Evolutionary conservation across 352 stramenopile species (phyloP), one percentile per base, ranked within the genome.

Genomic region (Bremia lactucae): DNA sequence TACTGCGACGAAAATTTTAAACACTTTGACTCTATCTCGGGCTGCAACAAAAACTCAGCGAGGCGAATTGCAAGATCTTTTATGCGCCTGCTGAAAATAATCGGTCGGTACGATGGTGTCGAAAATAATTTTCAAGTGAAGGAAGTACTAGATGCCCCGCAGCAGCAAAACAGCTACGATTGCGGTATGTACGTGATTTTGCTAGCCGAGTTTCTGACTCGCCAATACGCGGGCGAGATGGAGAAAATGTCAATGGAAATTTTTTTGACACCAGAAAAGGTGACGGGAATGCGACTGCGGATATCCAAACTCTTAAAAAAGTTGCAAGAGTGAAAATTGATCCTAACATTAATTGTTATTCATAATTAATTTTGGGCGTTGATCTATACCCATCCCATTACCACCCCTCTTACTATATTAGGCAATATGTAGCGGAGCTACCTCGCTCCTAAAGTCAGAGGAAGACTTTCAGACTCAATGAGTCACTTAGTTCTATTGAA

Each of bases 131-230:
- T 46, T 2, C 33, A 9, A 40, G 54, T 79, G 19, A 37, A 53
- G 39, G 65, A 72, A 16, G 59, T 62, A 15, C 36, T 11, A 6
- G 53, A 78, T 7, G 46, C 62, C 13, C 70, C 76, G 20, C 79
- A 92, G 61, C 79, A 92, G 41, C 49, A 52, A 25, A 92, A 92
- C 39, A 65, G 72, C 15, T 87, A 79, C 52, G 76, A 92, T 49
- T 92, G 79, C 46, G 79, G 79, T 23, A 67, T 89, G 64, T 89
- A 84, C 45, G 76, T 87, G 42, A 62, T 88, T 29, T 25, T 78
- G 1, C 40, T 73, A 24, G 72, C 79, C 19, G 76, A 89, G 39
- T 88, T 63, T 25, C 51, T 88, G 16, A 77, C 55, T 18, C 52
- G 47, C 4, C 45, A 65, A 40, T 41, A 72, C 20, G 44, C 20